A percentile compares a stretch with the other conserved stretches of the same genome.
phyloP scores from a whole-genome alignment of 140 eudicot species.

The Cichorium intybus region DNA sequence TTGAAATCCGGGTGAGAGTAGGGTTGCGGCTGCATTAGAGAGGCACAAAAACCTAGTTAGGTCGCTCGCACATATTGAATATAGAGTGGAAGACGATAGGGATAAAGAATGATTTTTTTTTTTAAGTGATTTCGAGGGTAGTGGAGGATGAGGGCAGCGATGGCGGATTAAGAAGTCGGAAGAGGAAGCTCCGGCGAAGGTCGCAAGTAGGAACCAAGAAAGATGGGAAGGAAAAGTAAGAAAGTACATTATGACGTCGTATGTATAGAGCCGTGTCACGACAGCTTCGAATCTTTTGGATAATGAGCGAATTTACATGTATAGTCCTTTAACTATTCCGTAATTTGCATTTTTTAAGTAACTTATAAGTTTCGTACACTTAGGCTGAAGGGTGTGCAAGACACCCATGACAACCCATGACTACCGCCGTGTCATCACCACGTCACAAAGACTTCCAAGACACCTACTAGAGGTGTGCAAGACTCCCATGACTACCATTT shows the following conservation, averaged over 20 bases:
- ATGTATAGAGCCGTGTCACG: conserved; percentile 16
- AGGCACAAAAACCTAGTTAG: conserved; percentile 25
- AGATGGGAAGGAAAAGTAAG: neutral
- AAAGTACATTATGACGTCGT: neutral
- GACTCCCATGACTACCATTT: too few species aligned
- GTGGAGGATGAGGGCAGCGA: neutral
- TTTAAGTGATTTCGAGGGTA: neutral
- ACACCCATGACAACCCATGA: too few species aligned
- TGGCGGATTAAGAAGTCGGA: neutral
- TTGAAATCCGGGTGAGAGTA: conserved; percentile 23
- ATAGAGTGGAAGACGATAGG: neutral
- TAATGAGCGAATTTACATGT: neutral
- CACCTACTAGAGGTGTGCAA: too few species aligned
- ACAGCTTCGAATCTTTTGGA: conserved; percentile 6
- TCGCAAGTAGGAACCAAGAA: conserved; percentile 9
- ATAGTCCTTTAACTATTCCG: neutral
- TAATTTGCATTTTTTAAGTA: neutral
- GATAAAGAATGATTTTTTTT: neutral
- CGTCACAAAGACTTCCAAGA: too few species aligned
- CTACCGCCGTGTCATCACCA: too few species aligned
- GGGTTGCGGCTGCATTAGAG: conserved; percentile 31
- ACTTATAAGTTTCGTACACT: neutral
- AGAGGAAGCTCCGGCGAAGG: conserved; percentile 29
- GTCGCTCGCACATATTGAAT: conserved; percentile 5
- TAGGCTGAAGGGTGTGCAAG: too few species aligned